A percentile compares a stretch with the other conserved stretches of the same genome.
phyloP scores from a whole-genome alignment of 768 basidiomycete species.

The Amyloporia xantha region DNA sequence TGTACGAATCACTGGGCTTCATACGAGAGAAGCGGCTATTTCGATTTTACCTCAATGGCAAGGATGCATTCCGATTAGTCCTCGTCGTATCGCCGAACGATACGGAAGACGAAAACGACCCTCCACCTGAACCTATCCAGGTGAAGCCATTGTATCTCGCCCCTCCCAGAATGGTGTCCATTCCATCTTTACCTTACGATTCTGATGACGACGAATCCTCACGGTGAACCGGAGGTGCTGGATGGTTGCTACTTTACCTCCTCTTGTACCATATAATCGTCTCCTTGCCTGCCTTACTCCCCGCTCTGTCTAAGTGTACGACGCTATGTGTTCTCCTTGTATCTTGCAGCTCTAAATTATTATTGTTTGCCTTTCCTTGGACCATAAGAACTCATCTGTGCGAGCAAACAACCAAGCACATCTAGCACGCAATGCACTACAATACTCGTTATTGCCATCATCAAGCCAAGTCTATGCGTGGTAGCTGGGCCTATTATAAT shows the following conservation, averaged over 20 bases:
- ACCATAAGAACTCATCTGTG: no score
- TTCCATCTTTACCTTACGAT: slow-evolving; percentile 18
- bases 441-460: not conserved
- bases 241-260: no score
- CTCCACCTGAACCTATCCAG: not conserved
- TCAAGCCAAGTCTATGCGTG: not conserved
- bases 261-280: no score
- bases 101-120: slow-evolving; percentile 9
- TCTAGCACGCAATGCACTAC: not conserved
- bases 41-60: slow-evolving; percentile 95
- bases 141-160: slow-evolving; percentile 11
- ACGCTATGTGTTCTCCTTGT: no score
- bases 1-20: slow-evolving; percentile 92
- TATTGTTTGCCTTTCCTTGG: no score
- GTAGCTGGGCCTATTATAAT: not conserved
- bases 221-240: no score
- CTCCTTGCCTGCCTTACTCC: no score
- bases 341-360: no score
- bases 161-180: slow-evolving; percentile 16
- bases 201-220: slow-evolving; percentile 21
- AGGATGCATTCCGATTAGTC: slow-evolving; percentile 87
- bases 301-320: no score
- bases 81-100: slow-evolving; percentile 41
- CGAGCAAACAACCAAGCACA: no score
- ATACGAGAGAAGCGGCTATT: slow-evolving; percentile 91